These are phyloP conservation scores for Dioscorea zingiberensis DNA, from an alignment of 106 monocot species.

Conservation along the genomic window DNA sequence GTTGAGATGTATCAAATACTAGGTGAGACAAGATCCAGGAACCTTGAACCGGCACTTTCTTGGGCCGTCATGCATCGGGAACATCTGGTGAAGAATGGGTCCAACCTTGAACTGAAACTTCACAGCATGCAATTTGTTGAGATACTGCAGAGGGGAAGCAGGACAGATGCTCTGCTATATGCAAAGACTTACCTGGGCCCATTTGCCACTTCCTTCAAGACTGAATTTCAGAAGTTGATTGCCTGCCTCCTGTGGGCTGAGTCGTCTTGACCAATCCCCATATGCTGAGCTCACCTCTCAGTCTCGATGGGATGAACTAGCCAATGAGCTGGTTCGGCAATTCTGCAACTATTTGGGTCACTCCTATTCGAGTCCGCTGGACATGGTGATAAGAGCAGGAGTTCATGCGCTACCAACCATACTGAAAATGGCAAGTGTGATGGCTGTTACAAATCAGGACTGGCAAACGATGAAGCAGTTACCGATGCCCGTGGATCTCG, in stretches of 20 bases:
- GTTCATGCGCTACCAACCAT: constrained; percentile 55
- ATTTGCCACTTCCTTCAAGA: constrained; percentile 49
- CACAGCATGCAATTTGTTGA: constrained; percentile 78
- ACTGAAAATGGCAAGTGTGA: constrained; percentile 48
- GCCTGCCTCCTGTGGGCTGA: constrained; percentile 74
- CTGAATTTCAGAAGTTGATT: constrained; percentile 74
- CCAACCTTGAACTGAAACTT: constrained; percentile 88
- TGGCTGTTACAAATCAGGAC: constrained; percentile 60
- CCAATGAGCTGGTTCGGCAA: constrained; percentile 43
- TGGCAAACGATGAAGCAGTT: constrained; percentile 69
- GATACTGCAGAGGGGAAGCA: constrained; percentile 55
- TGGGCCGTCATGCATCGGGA: constrained; percentile 52
- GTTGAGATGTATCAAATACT: constrained; percentile 62
- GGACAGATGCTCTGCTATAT: constrained; percentile 56
- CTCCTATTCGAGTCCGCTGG: constrained; percentile 39
- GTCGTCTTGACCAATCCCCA: constrained; percentile 70
- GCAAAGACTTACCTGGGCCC: constrained; percentile 57
- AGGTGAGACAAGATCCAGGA: constrained; percentile 41
- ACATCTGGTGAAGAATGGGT: constrained; percentile 41
- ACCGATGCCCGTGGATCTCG: constrained; percentile 53
- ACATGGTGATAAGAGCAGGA: constrained; percentile 46
- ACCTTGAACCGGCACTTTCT: constrained; percentile 71
- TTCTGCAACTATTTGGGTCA: constrained; percentile 55
- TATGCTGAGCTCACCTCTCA: constrained; percentile 63
- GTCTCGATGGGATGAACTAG: constrained; percentile 50